Conservation (phyloP, 169 alveolate species). For the Amoebophrya sp. region DNA sequence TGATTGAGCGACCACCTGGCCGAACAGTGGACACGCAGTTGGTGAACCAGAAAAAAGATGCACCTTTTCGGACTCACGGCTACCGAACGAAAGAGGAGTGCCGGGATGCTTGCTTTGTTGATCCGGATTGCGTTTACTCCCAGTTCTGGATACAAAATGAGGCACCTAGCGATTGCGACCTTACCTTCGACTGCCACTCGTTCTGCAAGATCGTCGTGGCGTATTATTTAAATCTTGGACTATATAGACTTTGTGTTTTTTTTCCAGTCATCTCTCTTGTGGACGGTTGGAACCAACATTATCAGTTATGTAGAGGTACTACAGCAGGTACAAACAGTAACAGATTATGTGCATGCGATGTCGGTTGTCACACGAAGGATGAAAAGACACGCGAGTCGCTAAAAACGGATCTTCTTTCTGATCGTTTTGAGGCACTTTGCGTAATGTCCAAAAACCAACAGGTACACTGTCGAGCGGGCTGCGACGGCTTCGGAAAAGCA, state of each 20-base stretch:
- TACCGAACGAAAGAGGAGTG: background rate
- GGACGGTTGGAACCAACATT: too few species aligned
- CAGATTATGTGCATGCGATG: too few species aligned
- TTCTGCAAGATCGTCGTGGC: background rate
- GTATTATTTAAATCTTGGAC: too few species aligned
- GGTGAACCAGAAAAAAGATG: background rate
- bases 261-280: too few species aligned
- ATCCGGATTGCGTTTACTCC: background rate
- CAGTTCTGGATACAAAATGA: background rate
- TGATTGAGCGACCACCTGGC: background rate
- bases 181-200: background rate
- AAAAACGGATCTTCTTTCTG: too few species aligned
- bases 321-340: too few species aligned
- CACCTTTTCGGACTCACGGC: background rate
- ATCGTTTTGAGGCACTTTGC: too few species aligned
- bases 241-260: too few species aligned
- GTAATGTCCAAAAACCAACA: too few species aligned
- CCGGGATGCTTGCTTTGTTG: background rate
- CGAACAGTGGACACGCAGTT: background rate
- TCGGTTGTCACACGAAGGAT: too few species aligned
- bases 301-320: too few species aligned
- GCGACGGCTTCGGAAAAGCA: background rate
- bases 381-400: too few species aligned
- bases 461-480: background rate
- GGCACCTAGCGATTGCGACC: background rate